A percentile compares a stretch with the other conserved stretches of the same genome.
Evolutionary conservation across 169 alveolate genomes (phyloP).

Genomic region (Cryptosporidium andersoni): DNA sequence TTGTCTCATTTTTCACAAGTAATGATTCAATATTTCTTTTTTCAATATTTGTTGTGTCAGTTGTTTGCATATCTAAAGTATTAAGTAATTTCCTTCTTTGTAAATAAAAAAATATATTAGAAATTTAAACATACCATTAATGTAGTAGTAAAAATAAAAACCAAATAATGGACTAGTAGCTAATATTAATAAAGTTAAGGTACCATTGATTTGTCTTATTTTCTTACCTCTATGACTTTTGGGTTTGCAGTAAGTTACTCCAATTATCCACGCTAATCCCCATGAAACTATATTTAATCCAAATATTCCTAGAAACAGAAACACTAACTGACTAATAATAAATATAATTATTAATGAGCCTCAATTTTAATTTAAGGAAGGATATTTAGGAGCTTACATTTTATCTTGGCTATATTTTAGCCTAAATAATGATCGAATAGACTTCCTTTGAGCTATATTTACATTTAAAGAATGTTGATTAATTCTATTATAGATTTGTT

Average conservation of each 20-base stretch:
- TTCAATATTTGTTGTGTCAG: conserved; percentile 2
- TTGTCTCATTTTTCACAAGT: not conserved
- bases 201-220: conserved; percentile 58
- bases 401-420: conserved; percentile 22
- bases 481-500: not conserved
- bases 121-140: not conserved
- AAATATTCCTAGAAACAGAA: conserved; percentile 46
- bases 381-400: not conserved
- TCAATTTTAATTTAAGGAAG: too few species aligned
- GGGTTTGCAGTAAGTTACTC: conserved; percentile 20
- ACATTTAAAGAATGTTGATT: not conserved
- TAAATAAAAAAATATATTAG: not conserved
- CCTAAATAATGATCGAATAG: conserved; percentile 43
- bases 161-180: not conserved
- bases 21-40: not conserved
- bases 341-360: too few species aligned
- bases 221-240: conserved; percentile 54
- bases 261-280: conserved; percentile 55
- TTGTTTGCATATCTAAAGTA: conserved; percentile 14
- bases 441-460: conserved; percentile 37
- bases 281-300: conserved; percentile 57
- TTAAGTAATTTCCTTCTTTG: not conserved
- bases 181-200: conserved; percentile 18
- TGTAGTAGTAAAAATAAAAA: conserved; percentile 9
- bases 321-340: conserved; percentile 1